Base-by-base conservation (phyloP, 1,284 basidiomycete species). In the Ganoderma lingzhi region DNA sequence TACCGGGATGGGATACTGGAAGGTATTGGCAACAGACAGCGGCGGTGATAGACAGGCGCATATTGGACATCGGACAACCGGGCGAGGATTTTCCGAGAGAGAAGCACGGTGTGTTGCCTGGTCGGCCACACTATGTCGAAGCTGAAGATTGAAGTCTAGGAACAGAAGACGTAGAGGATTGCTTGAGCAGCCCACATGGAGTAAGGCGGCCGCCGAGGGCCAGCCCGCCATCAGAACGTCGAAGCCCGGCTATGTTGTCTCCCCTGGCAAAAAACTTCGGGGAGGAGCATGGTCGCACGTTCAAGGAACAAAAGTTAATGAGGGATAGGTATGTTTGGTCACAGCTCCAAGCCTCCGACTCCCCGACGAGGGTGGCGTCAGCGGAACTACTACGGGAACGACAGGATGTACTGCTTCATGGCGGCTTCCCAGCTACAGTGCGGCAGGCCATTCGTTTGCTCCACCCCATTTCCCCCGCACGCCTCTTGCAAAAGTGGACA, bases 371-470 rank as follows among this genome's bases (percentile, higher is more conserved):
- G 17, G 58, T 32, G 58, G 9, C 48, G 48, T 53, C 35, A 35
- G 35, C 35, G 6, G 23, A 28, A 14, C 3, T 28, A 10, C 88
- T 79, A 92, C 56, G 91, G 90, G 78, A 86, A 93, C 35, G 80
- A 80, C 70, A 91, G 78, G 70, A 93, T 92, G 74, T 83, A 89
- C 61, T 78, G 82, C 79, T 88, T 90, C 87, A 92, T 91, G 62
- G 76, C 73, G 23, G 76, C 67, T 74, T 89, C 87, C 91, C 90
- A 92, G 73, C 84, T 86, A 75, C 91, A 93, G 2, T 80, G 64
- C 45, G 83, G 81, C 65, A 88, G 79, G 23, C 78, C 82, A 62
- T 82, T 79, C 59, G 77, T 77, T 44, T 75, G 73, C n/a, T 83
- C 82, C 32, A 71, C 60, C 37, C 77, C 79, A n/a, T 75, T 72